Evolutionary conservation across 2,329 filamentous ascomycete species (phyloP).

Genomic region (Fusarium sp.): DNA sequence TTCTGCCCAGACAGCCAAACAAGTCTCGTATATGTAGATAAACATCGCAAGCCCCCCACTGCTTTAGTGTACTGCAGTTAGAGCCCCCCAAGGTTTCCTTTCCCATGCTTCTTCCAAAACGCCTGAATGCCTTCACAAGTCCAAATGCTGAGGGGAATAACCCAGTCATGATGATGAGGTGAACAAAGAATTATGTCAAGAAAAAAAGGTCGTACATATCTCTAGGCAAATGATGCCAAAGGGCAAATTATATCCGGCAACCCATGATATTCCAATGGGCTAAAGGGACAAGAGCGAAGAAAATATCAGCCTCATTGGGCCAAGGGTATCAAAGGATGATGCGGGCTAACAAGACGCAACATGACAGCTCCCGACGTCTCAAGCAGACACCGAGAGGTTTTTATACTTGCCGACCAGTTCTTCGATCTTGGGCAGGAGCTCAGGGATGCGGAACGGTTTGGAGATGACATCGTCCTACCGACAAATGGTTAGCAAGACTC

Average conservation of each 20-base stretch:
- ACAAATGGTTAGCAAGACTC: slow-evolving; percentile 10
- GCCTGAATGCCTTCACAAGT: slow-evolving; percentile 30
- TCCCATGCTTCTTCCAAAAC: slow-evolving; percentile 38
- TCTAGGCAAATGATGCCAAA: slow-evolving; percentile 20
- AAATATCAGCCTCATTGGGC: not conserved
- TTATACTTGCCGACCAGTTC: slow-evolving; percentile 61
- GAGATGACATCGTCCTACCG: slow-evolving; percentile 77
- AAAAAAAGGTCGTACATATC: slow-evolving; percentile 12
- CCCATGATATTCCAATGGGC: slow-evolving; percentile 7
- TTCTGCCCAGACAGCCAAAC: not conserved
- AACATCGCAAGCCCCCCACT: slow-evolving; percentile 4
- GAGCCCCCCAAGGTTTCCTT: slow-evolving; percentile 7
- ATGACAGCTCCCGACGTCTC: slow-evolving; percentile 5
- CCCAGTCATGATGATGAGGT: slow-evolving; percentile 22
- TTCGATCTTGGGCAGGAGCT: slow-evolving; percentile 75
- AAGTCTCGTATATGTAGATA: slow-evolving; percentile 1
- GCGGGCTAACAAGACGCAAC: not conserved
- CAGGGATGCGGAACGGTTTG: slow-evolving; percentile 83
- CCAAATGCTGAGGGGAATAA: slow-evolving; percentile 26
- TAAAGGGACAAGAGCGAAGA: slow-evolving; percentile 7
- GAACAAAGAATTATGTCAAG: slow-evolving; percentile 30
- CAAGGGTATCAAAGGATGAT: not conserved
- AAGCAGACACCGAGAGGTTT: slow-evolving; percentile 44
- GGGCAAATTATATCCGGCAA: slow-evolving; percentile 8
- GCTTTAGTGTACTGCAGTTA: slow-evolving; percentile 32